Evolutionary conservation across 768 basidiomycete genomes (phyloP), one percentile per base, ranked within the genome.

Genomic region (Mycena rebaudengoi): DNA sequence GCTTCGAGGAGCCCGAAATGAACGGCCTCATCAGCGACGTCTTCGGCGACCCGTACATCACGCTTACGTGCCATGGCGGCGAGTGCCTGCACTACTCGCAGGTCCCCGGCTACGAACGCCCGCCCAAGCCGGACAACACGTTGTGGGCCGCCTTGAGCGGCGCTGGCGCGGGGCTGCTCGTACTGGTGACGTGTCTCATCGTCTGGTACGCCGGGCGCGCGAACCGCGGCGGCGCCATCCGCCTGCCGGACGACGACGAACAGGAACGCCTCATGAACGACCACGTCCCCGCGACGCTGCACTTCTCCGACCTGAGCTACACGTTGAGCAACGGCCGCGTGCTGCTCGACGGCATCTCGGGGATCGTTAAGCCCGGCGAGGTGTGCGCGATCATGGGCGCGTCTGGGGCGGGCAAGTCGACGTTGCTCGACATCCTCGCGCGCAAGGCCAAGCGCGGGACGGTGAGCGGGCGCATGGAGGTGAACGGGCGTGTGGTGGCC

Each of bases 381-480:
- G 82, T 98, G 51, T 89, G 96, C 81, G 97, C 96, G 1, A 93
- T 99, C 69, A 96, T 99, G 92, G 97, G 97, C 62, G 95, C 96
- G 0, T 97, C 95, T 0, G 97, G 96, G 20, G 95, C 96, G 0
- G 97, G 97, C 44, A 98, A 98, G 77, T 96, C 95, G 3, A 98
- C 98, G 0, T 86, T 99, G 70, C 88, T 99, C 45, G 98, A 99
- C 73, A 96, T 99, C 65, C 88, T 99, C 20, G 98, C 97, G 11
- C 84, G 94, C 53, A 96, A 95, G 77, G 79, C 85, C 65, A 99
- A 99, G 80, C 84, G 90, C 14, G 98, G 98, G 0, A 60, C 70
- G 2, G 91, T 96, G 7, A 74, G 77, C 33, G 96, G 96, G 3
- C 83, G 83, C 28, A 91, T 90, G 35, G 85, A 94, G 20, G 89